Percentiles rank a stretch among this genome's conserved stretches.
These are phyloP conservation scores for Quercus gilva DNA, from an alignment of 306 rosid species.

Conservation along the genomic window DNA sequence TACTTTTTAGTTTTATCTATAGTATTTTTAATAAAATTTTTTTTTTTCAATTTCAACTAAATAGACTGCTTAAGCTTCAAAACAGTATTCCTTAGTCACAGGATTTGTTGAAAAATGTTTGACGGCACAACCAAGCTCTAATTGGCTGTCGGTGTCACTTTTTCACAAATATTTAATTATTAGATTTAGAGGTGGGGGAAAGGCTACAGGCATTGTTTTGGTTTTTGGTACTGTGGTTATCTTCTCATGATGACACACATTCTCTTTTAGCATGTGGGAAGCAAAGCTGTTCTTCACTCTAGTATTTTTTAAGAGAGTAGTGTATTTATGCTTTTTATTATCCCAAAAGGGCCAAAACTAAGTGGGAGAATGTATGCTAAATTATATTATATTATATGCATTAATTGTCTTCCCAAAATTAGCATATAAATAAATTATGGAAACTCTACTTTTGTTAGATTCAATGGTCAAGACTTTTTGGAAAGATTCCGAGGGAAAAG, in stretches of 20 bases:
- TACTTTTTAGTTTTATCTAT: accelerated
- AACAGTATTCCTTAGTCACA: not conserved
- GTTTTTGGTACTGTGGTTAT: too few species aligned
- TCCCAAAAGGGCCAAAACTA: too few species aligned
- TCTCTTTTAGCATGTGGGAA: not conserved
- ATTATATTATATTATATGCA: too few species aligned
- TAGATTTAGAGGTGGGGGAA: not conserved
- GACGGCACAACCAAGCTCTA: not conserved
- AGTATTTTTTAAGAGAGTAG: too few species aligned
- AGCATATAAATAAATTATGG: not conserved
- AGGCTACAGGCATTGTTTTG: not conserved
- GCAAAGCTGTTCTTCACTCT: not conserved
- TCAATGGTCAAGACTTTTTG: constrained; percentile 59
- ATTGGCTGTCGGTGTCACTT: not conserved
- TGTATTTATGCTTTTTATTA: too few species aligned
- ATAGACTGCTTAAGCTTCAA: accelerated
- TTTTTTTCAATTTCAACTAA: accelerated
- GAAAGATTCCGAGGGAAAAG: constrained; percentile 65
- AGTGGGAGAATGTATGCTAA: too few species aligned
- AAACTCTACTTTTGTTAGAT: constrained; percentile 34
- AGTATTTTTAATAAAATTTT: accelerated
- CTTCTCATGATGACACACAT: not conserved
- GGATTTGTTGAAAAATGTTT: not conserved
- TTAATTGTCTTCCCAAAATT: too few species aligned
- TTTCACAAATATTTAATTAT: not conserved